These are phyloP conservation scores for Colletotrichum caudatum DNA, from an alignment of 2,329 filamentous ascomycete species.

Conservation along the genomic window DNA sequence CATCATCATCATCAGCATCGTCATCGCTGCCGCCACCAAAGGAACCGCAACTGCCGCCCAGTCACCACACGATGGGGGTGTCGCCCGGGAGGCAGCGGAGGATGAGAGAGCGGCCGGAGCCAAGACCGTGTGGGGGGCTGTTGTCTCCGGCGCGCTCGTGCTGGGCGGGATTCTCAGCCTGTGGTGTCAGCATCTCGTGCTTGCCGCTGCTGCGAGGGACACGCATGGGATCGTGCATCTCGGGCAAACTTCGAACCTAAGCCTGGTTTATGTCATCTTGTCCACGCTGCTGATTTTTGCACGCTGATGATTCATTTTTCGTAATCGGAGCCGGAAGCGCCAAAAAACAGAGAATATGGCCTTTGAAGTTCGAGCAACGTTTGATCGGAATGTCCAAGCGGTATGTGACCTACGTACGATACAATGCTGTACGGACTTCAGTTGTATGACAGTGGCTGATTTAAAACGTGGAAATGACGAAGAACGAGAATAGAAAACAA, in stretches of 20 bases:
- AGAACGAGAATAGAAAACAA: neutral
- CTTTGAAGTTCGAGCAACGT: neutral
- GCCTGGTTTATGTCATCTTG: constrained; percentile 3
- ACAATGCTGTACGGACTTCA: neutral
- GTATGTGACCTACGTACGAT: too few relatives aligned
- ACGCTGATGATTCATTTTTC: neutral
- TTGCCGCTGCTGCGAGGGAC: constrained; percentile 7
- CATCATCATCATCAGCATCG: neutral
- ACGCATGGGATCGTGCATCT: constrained; percentile 3
- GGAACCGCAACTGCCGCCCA: neutral
- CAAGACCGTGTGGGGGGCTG: neutral
- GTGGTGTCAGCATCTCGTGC: constrained; percentile 14
- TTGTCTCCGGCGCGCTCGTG: neutral
- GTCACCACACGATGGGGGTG: neutral
- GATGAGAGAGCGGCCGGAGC: neutral
- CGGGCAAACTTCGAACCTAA: neutral
- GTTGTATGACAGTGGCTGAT: too few relatives aligned
- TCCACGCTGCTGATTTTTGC: constrained; percentile 4
- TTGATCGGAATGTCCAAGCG: neutral
- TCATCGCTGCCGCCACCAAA: neutral
- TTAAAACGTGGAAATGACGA: too few relatives aligned
- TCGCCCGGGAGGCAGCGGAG: neutral
- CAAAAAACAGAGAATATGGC: neutral
- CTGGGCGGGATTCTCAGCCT: neutral
- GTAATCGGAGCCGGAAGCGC: too few relatives aligned